phyloP scores from a whole-genome alignment of 345 rosid species.

The Populus pruinosa region DNA sequence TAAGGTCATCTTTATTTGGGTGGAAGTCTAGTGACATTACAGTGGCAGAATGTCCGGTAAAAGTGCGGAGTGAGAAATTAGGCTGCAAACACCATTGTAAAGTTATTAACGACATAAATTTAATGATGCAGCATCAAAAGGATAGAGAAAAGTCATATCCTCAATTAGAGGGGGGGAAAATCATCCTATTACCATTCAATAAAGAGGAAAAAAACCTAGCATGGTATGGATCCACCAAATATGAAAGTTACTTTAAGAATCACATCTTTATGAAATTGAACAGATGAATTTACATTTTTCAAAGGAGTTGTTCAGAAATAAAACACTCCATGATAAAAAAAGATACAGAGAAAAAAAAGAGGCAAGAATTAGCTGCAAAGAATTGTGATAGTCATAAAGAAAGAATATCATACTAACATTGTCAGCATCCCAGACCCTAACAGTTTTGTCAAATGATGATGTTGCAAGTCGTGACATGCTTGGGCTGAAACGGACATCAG shows the following conservation, averaged over 20 bases:
- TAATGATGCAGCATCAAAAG: neutral
- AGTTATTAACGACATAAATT: neutral
- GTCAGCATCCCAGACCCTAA: slow-evolving; percentile 98
- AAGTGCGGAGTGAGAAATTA: slow-evolving; percentile 73
- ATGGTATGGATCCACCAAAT: neutral
- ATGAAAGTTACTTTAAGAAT: neutral
- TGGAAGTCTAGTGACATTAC: slow-evolving; percentile 92
- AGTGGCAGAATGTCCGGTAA: slow-evolving; percentile 69
- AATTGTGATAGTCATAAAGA: neutral
- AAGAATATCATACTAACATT: slow-evolving; percentile 49
- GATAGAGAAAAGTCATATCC: neutral
- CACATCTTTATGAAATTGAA: neutral
- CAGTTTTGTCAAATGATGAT: slow-evolving; percentile 94
- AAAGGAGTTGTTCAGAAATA: neutral
- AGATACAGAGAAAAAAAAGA: neutral
- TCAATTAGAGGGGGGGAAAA: neutral
- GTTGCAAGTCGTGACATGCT: slow-evolving; percentile 89
- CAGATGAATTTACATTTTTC: neutral
- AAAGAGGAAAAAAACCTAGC: neutral
- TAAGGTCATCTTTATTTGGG: slow-evolving; percentile 80
- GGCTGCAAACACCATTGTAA: slow-evolving; percentile 54
- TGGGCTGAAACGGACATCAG: slow-evolving; percentile 94
- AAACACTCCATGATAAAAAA: neutral
- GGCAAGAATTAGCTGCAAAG: neutral
- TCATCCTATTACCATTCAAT: neutral